Percentiles rank a stretch among this genome's conserved stretches.
Evolutionary conservation across 2,329 filamentous ascomycete species (phyloP).

Genomic region (Clonostachys solani): DNA sequence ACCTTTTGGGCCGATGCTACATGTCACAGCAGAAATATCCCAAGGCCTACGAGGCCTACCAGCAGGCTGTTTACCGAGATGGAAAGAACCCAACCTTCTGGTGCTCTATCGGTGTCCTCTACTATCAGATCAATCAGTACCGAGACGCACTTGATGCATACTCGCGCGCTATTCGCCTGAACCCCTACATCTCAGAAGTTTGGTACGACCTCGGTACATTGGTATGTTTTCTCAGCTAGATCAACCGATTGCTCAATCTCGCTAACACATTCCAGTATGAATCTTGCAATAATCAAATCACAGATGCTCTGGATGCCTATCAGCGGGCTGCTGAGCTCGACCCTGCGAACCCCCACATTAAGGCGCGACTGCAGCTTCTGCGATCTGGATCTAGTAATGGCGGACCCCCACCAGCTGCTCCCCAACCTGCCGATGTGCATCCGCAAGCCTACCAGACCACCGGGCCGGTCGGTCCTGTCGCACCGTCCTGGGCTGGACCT

Average conservation of each 20-base stretch:
- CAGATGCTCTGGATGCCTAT: constrained; percentile 93
- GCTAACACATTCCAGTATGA: constrained; percentile 66
- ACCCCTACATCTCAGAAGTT: constrained; percentile 97
- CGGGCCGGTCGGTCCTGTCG: constrained; percentile 72
- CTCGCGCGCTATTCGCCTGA: constrained; percentile 90
- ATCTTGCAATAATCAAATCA: constrained; percentile 98
- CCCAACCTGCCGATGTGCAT: constrained; percentile 94
- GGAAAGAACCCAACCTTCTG: constrained; percentile 98
- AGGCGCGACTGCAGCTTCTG: constrained; percentile 84
- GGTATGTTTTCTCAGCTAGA: constrained; percentile 49
- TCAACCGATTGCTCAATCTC: neutral
- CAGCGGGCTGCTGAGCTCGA: constrained; percentile 92
- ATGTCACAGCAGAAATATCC: constrained; percentile 99
- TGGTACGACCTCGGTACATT: constrained; percentile 98
- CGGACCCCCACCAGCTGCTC: constrained; percentile 67
- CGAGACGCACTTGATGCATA: constrained; percentile 96
- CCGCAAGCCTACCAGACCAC: constrained; percentile 87
- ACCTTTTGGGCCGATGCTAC: constrained; percentile 93
- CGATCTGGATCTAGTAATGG: constrained; percentile 75
- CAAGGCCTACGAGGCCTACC: constrained; percentile 97
- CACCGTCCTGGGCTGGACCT: constrained; percentile 77
- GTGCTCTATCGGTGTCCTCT: constrained; percentile 98
- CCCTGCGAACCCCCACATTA: constrained; percentile 91
- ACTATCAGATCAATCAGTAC: constrained; percentile 99
- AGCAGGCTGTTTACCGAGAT: constrained; percentile 97